Percentiles rank a stretch among this genome's conserved stretches.
Conservation (phyloP, 495 filamentous ascomycete genomes). For the Xylaria curta region DNA sequence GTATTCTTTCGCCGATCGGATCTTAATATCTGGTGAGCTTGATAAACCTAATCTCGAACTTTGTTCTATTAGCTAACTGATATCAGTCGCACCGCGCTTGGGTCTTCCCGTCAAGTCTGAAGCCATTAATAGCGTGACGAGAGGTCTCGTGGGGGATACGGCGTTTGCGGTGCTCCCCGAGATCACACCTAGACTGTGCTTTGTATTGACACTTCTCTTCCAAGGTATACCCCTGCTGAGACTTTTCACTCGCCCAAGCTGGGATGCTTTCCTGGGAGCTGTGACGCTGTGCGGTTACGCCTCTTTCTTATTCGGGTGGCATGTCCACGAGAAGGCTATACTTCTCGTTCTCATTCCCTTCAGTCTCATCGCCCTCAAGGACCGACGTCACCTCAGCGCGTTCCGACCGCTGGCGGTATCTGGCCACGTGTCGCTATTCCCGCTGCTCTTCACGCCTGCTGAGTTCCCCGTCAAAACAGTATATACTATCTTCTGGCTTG, state of each 20-base stretch:
- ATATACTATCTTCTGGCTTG: conserved; percentile 91
- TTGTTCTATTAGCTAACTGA: conserved; percentile 35
- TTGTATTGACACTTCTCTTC: conserved; percentile 80
- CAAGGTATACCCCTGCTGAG: conserved; percentile 82
- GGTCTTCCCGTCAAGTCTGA: conserved; percentile 72
- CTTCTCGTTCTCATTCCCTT: conserved; percentile 95
- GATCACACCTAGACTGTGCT: conserved; percentile 78
- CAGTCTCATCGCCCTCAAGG: conserved; percentile 89
- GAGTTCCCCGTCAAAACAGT: conserved; percentile 93
- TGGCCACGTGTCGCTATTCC: conserved; percentile 94
- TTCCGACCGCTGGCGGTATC: conserved; percentile 92
- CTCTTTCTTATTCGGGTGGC: conserved; percentile 98
- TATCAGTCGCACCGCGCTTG: conserved; percentile 76
- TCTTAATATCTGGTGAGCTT: conserved; percentile 76
- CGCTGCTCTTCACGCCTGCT: conserved; percentile 86
- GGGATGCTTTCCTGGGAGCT: conserved; percentile 86
- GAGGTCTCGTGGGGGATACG: conserved; percentile 93
- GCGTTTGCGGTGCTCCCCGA: conserved; percentile 92
- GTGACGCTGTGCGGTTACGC: conserved; percentile 95
- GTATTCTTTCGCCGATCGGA: conserved; percentile 88
- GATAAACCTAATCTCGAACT: conserved; percentile 12
- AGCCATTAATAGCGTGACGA: conserved; percentile 85
- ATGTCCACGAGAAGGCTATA: conserved; percentile 97
- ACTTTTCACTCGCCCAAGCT: conserved; percentile 80
- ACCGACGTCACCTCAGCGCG: conserved; percentile 88